Evolutionary conservation across 176 grass and related monocot species (phyloP).

Genomic region (Olyra latifolia): DNA sequence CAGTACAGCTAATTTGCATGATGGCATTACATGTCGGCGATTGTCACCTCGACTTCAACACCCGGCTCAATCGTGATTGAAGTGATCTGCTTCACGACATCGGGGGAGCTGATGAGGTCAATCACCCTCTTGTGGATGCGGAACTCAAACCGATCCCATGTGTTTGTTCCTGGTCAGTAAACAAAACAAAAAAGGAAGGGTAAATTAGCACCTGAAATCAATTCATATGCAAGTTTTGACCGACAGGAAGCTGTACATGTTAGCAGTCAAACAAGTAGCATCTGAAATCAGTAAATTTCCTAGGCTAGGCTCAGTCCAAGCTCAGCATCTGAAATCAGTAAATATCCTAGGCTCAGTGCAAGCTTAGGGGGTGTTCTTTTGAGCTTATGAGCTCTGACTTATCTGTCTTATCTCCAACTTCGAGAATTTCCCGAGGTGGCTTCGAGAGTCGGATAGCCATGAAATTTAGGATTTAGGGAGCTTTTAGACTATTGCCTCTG

Average conservation of each 20-base stretch:
- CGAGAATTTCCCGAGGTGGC: too few species aligned
- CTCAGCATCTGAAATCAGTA: too few species aligned
- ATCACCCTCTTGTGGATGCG: constrained; percentile 66
- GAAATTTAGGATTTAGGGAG: too few species aligned
- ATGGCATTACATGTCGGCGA: constrained; percentile 45
- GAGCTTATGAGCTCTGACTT: too few species aligned
- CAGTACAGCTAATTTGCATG: not conserved
- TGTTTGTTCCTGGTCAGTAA: constrained; percentile 50
- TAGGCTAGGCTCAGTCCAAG: not conserved
- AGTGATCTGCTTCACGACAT: constrained; percentile 71
- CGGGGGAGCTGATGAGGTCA: constrained; percentile 59
- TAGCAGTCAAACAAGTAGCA: not conserved
- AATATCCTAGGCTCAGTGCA: too few species aligned
- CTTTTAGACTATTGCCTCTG: too few species aligned
- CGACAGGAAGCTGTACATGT: not conserved
- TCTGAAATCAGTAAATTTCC: not conserved
- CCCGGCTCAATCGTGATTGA: constrained; percentile 64
- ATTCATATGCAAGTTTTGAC: not conserved
- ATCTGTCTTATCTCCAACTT: too few species aligned
- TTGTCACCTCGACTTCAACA: constrained; percentile 61
- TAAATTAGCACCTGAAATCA: not conserved
- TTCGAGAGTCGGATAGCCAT: too few species aligned
- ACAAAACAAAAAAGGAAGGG: not conserved
- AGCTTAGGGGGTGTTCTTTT: too few species aligned
- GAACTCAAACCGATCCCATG: constrained; percentile 55